Evolutionary conservation across 345 rosid species (phyloP), one percentile per base, ranked within the genome.

Genomic region (Eucalyptus cloeziana): DNA sequence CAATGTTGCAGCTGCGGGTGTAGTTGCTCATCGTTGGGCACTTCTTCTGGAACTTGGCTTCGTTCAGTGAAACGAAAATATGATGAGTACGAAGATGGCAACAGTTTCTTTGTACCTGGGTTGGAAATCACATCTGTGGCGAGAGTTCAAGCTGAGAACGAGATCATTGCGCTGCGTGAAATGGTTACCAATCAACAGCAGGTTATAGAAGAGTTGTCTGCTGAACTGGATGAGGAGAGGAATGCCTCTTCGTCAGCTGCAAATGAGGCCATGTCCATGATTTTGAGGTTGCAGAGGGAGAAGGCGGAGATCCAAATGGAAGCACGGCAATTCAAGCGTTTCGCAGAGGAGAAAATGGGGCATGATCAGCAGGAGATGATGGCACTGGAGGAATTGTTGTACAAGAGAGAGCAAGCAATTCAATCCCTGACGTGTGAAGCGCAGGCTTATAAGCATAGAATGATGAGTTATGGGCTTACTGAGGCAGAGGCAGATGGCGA

Each of bases 191-290:
- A 91, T 91, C 99, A 98, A 86, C 99, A 97, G 90, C 90, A 93
- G 83, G 86, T 96, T 8, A 94, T 98, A 89, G 95, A 95, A 87
- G 97, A 96, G 86, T 87, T 97, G 90, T 92, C 92, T 62, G 80
- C 88, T 2, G 99, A 98, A 88, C 92, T 98, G 91, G 99, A 98
- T 58, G 97, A 98, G 90, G 99, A 98, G 93, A 93, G 99, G 86
- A 98, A 96, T 92, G 99, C 99, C 86, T 94, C 99, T 1, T 96
- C 99, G 1, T 92, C 99, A 6, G 99, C 99, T 87, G 99, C 99
- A 7, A 97, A 91, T 88, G 99, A 98, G 93, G 98, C 99, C 6
- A 98, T 98, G 99, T 97, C 98, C 15, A 98, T 98, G 99, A 98
- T 98, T 88, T 64, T 97, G 93, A 96, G 95, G 93, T 90, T 98